A percentile compares a stretch with the other conserved stretches of the same genome.
These are phyloP conservation scores for Isabelozyma pseudorhagii DNA, from an alignment of 805 yeast genomes.

Conservation along the genomic window DNA sequence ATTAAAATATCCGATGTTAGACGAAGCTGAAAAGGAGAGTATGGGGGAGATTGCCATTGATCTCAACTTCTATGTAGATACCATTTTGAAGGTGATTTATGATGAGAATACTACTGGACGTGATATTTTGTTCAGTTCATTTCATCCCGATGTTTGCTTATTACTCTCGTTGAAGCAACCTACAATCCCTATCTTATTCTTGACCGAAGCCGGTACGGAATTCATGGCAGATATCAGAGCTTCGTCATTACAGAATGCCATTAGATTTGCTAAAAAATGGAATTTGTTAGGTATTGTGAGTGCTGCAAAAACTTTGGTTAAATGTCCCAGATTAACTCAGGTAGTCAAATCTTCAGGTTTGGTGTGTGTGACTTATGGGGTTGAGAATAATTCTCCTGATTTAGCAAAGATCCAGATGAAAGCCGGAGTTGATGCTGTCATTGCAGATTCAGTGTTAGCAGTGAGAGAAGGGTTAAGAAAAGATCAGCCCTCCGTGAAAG, in stretches of 20 bases:
- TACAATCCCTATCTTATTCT: slow-evolving; percentile 81
- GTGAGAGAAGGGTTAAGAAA: slow-evolving; percentile 75
- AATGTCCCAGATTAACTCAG: slow-evolving; percentile 83
- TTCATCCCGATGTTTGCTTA: slow-evolving; percentile 91
- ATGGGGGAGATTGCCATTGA: slow-evolving; percentile 84
- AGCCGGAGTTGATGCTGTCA: slow-evolving; percentile 98
- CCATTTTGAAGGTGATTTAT: slow-evolving; percentile 74
- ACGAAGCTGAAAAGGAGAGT: slow-evolving; percentile 85
- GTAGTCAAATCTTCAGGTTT: slow-evolving; percentile 90
- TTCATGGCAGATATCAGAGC: slow-evolving; percentile 91
- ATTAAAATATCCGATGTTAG: slow-evolving; percentile 92
- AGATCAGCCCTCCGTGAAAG: slow-evolving; percentile 21
- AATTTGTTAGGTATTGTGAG: slow-evolving; percentile 87
- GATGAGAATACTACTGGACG: slow-evolving; percentile 71
- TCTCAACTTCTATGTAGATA: slow-evolving; percentile 84
- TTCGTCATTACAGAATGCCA: slow-evolving; percentile 82
- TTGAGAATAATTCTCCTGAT: slow-evolving; percentile 78
- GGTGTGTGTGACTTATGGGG: slow-evolving; percentile 91
- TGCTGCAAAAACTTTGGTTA: slow-evolving; percentile 82
- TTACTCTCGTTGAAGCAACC: slow-evolving; percentile 89
- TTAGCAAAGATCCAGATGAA: slow-evolving; percentile 81
- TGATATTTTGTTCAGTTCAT: slow-evolving; percentile 86
- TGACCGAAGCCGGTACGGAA: slow-evolving; percentile 85
- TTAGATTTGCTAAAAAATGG: slow-evolving; percentile 88
- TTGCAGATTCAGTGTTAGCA: slow-evolving; percentile 90